Evolutionary conservation across 2,329 filamentous ascomycete species (phyloP).

Genomic region (Xylaria sp.): DNA sequence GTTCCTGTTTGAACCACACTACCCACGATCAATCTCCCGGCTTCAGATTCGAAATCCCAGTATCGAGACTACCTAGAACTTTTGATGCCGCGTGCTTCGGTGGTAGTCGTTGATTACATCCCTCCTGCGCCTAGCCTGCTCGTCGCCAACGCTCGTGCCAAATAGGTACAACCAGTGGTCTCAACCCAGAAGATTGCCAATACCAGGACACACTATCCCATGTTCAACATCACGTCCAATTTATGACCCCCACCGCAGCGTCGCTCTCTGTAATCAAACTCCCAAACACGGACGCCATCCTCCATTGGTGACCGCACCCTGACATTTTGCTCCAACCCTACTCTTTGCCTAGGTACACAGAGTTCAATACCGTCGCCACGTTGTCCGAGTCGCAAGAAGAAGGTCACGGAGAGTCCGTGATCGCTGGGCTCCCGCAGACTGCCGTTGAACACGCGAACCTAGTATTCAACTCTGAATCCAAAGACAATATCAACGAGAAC

Average conservation of each 20-base stretch:
- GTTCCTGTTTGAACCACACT: background rate
- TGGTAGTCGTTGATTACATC: background rate
- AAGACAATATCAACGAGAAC: conserved; percentile 28
- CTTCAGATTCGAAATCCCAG: background rate
- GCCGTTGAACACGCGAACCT: conserved; percentile 29
- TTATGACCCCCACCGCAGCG: conserved; percentile 29
- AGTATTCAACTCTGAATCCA: conserved; percentile 39
- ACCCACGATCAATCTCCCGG: background rate
- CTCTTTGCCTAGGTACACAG: background rate
- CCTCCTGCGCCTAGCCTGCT: background rate
- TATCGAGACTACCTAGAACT: background rate
- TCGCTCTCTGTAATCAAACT: conserved; percentile 35
- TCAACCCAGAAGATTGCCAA: conserved; percentile 9
- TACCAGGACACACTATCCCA: conserved; percentile 12
- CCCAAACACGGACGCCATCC: conserved; percentile 26
- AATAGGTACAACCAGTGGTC: background rate
- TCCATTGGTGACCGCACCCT: conserved; percentile 31
- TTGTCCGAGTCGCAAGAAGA: conserved; percentile 54
- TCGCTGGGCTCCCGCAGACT: conserved; percentile 46
- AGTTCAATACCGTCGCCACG: conserved; percentile 47
- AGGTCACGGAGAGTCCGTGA: conserved; percentile 52
- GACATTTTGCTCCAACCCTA: conserved; percentile 14
- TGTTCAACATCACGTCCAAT: conserved; percentile 26
- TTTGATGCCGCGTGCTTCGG: background rate
- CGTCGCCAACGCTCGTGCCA: background rate